Conservation (phyloP, 495 filamentous ascomycete genomes). For the Penicillium robsamsonii region DNA sequence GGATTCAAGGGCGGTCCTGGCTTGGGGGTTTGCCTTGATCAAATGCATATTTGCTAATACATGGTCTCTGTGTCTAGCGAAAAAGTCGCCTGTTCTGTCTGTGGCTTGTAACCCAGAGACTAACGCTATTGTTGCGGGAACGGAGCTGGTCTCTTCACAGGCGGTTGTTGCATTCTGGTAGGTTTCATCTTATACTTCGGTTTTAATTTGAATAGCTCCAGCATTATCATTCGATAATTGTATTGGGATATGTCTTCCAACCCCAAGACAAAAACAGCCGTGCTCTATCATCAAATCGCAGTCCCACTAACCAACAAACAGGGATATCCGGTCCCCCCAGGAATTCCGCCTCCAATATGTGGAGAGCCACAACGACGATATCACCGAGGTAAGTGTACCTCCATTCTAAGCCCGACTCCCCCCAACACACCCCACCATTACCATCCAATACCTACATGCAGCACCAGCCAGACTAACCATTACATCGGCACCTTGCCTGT, state of each 20-base stretch:
- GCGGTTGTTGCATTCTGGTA: slow-evolving; percentile 76
- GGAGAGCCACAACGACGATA: slow-evolving; percentile 89
- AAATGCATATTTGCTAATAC: slow-evolving; percentile 9
- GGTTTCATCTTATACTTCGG: slow-evolving; percentile 10
- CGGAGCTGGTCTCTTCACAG: slow-evolving; percentile 71
- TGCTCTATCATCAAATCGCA: neutral
- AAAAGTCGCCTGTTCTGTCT: slow-evolving; percentile 59
- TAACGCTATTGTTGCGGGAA: slow-evolving; percentile 69
- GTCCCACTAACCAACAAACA: slow-evolving; percentile 40
- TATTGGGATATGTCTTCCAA: neutral
- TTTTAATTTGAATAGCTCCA: neutral
- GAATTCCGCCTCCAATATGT: slow-evolving; percentile 61
- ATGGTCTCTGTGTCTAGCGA: slow-evolving; percentile 29
- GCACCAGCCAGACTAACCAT: slow-evolving; percentile 15
- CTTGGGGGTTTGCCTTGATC: neutral
- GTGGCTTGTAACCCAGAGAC: slow-evolving; percentile 58
- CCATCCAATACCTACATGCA: neutral
- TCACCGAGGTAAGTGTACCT: slow-evolving; percentile 63
- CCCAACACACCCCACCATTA: neutral
- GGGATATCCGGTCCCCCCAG: slow-evolving; percentile 64
- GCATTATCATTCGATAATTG: neutral
- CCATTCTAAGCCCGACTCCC: neutral
- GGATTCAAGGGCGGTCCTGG: slow-evolving; percentile 7
- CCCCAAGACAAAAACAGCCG: neutral
- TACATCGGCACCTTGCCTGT: slow-evolving; percentile 11